A percentile compares a stretch with the other conserved stretches of the same genome.
Conservation (phyloP, 2,329 filamentous ascomycete genomes). For the Alternaria panax region DNA sequence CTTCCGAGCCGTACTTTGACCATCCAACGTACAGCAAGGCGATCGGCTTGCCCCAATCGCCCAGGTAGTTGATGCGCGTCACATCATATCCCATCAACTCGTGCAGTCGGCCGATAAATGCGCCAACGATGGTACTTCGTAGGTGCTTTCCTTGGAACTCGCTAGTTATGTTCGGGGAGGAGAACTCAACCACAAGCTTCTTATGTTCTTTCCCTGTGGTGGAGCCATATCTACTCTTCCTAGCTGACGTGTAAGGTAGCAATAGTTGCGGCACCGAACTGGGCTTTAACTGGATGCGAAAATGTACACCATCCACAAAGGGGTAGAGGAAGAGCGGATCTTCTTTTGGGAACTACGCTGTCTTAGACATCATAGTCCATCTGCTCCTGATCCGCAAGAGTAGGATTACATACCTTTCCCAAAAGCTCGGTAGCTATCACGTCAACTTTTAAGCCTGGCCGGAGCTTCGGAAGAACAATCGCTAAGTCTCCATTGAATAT, state of each 20-base stretch:
- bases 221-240: slow-evolving; percentile 62
- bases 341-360: slow-evolving; percentile 66
- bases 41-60: slow-evolving; percentile 73
- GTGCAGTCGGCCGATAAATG: slow-evolving; percentile 67
- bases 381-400: background rate
- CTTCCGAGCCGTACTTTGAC: slow-evolving; percentile 70
- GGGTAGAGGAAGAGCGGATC: slow-evolving; percentile 72
- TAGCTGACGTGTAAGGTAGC: slow-evolving; percentile 68
- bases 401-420: slow-evolving; percentile 28
- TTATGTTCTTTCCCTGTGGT: slow-evolving; percentile 59
- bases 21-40: slow-evolving; percentile 70
- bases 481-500: slow-evolving; percentile 42
- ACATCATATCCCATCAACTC: slow-evolving; percentile 68
- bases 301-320: slow-evolving; percentile 65
- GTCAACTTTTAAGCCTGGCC: slow-evolving; percentile 29
- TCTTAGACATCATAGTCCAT: background rate
- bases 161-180: slow-evolving; percentile 77
- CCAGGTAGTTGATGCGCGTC: slow-evolving; percentile 69
- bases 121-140: slow-evolving; percentile 71
- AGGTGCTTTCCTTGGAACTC: slow-evolving; percentile 72
- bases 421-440: slow-evolving; percentile 28
- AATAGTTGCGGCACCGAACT: slow-evolving; percentile 65
- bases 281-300: slow-evolving; percentile 72
- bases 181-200: slow-evolving; percentile 72
- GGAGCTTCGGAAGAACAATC: slow-evolving; percentile 37